A percentile compares a stretch with the other conserved stretches of the same genome.
These are phyloP conservation scores for Striga asiatica DNA, from an alignment of 257 asterid species.

Conservation along the genomic window DNA sequence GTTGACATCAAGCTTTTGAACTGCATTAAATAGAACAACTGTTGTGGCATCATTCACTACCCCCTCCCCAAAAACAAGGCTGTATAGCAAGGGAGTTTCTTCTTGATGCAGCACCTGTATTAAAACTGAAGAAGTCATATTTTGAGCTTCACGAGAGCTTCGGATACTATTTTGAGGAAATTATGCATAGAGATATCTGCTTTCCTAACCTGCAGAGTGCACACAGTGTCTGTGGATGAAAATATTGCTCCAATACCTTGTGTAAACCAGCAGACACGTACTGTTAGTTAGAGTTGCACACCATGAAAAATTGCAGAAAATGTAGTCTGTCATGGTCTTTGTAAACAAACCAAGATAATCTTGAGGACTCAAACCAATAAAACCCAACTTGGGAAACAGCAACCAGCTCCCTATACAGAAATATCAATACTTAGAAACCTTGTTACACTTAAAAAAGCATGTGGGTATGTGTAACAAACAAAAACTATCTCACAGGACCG, in stretches of 20 bases:
- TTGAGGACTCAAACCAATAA: conserved; percentile 43
- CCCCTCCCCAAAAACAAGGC: conserved; percentile 96
- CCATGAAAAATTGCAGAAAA: neutral
- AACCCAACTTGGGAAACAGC: conserved; percentile 52
- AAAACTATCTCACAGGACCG: neutral
- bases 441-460: neutral
- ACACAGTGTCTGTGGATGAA: conserved; percentile 92
- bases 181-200: neutral
- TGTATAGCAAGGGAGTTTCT: conserved; percentile 82
- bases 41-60: conserved; percentile 97
- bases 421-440: neutral
- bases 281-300: conserved; percentile 8
- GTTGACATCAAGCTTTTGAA: conserved; percentile 72
- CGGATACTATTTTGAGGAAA: neutral
- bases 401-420: conserved; percentile 49
- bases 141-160: conserved; percentile 5
- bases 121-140: neutral
- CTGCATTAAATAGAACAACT: conserved; percentile 84
- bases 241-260: conserved; percentile 77
- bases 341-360: conserved; percentile 71
- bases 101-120: conserved; percentile 85
- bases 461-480: neutral
- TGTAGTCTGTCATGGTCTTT: neutral
- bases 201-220: conserved; percentile 75
- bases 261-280: conserved; percentile 4